Evolutionary conservation across 306 rosid genomes (phyloP).

Genomic region (Lupinus albus): DNA sequence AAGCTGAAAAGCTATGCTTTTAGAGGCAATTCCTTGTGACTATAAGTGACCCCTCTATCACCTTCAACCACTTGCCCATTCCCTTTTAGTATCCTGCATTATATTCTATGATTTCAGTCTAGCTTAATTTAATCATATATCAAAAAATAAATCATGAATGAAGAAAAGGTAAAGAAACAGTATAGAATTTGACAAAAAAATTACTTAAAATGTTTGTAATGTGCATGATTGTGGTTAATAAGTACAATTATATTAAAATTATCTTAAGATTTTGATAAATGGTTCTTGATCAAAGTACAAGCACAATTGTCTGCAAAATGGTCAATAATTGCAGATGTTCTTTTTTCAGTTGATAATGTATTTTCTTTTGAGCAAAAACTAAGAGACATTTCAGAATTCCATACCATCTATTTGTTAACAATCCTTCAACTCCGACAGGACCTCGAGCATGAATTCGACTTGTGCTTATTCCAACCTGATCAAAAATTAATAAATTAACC

Average conservation of each 20-base stretch:
- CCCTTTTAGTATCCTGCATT: slow-evolving; percentile 87
- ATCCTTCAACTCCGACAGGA: slow-evolving; percentile 94
- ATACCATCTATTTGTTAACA: slow-evolving; percentile 87
- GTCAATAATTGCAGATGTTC: background rate
- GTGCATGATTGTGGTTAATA: slow-evolving; percentile 6
- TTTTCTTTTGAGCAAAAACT: slow-evolving; percentile 5
- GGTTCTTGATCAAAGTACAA: background rate
- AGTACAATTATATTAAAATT: background rate
- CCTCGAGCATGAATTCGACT: slow-evolving; percentile 88
- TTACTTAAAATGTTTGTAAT: background rate
- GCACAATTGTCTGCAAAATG: background rate
- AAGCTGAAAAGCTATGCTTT: slow-evolving; percentile 33
- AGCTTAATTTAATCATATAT: background rate
- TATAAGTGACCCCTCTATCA: slow-evolving; percentile 61
- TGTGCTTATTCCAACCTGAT: slow-evolving; percentile 85
- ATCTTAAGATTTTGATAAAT: too few relatives aligned
- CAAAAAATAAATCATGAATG: background rate
- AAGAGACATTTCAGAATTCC: slow-evolving; percentile 26
- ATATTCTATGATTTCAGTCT: slow-evolving; percentile 13
- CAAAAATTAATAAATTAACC: slow-evolving; percentile 24
- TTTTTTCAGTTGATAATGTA: background rate
- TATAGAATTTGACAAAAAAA: background rate
- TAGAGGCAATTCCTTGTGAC: slow-evolving; percentile 57
- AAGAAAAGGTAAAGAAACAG: background rate
- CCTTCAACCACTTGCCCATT: slow-evolving; percentile 74